Percentiles rank a stretch among this genome's conserved stretches.
Conservation (phyloP, 2,329 filamentous ascomycete genomes). For the Cercospora janseana region DNA sequence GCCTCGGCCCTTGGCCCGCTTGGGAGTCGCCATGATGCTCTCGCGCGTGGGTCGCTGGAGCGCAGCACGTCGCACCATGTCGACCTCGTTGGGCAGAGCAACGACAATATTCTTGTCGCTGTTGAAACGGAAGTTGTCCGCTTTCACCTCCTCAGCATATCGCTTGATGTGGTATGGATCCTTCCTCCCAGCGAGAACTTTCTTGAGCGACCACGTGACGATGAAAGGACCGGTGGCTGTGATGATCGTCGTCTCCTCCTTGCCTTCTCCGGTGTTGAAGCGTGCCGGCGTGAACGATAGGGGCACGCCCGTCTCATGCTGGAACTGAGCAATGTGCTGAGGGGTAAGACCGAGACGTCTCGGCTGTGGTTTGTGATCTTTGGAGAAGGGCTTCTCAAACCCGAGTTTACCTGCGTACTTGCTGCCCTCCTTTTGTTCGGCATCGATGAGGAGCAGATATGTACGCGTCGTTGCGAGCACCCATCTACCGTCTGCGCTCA, state of each 20-base stretch:
- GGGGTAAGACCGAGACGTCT: constrained; percentile 85
- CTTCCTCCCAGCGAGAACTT: constrained; percentile 75
- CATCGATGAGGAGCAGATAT: constrained; percentile 90
- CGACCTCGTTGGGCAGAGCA: constrained; percentile 92
- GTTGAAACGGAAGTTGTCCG: constrained; percentile 97
- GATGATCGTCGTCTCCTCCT: constrained; percentile 85
- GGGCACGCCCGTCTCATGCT: constrained; percentile 86
- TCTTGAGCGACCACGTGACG: constrained; percentile 92
- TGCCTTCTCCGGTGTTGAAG: constrained; percentile 85
- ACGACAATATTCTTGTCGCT: constrained; percentile 98
- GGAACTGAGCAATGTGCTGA: constrained; percentile 92
- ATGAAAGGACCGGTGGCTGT: constrained; percentile 96
- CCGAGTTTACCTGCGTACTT: constrained; percentile 98
- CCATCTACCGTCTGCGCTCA: constrained; percentile 94
- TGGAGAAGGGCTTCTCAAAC: constrained; percentile 89
- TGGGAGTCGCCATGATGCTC: constrained; percentile 65
- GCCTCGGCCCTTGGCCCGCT: constrained; percentile 41
- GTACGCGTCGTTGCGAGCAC: constrained; percentile 90
- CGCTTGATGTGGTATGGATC: constrained; percentile 96
- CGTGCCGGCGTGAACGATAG: constrained; percentile 86
- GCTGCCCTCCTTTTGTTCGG: constrained; percentile 75
- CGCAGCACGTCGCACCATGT: constrained; percentile 87
- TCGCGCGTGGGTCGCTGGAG: constrained; percentile 87
- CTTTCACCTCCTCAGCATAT: constrained; percentile 92
- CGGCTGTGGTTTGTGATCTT: constrained; percentile 90